These are phyloP conservation scores for Zymoseptoria ardabiliae DNA, from an alignment of 2,329 filamentous ascomycete genomes.

Conservation along the genomic window DNA sequence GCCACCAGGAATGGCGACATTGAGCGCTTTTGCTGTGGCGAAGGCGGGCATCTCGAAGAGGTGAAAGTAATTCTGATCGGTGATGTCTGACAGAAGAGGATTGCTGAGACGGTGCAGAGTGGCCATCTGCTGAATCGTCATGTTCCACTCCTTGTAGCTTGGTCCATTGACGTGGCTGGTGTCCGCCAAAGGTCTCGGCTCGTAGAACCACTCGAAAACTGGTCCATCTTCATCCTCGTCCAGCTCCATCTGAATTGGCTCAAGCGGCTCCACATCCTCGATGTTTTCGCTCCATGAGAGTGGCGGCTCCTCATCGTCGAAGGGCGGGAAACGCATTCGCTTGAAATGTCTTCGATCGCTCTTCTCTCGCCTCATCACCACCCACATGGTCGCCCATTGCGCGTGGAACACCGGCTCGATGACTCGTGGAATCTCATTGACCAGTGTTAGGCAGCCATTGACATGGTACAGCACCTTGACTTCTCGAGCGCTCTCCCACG, in stretches of 20 bases:
- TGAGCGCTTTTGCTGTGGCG: slow-evolving; percentile 90
- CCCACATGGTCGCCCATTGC: slow-evolving; percentile 99
- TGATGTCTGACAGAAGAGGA: slow-evolving; percentile 81
- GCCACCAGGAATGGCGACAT: slow-evolving; percentile 94
- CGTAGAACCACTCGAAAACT: slow-evolving; percentile 96
- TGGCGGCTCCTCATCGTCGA: slow-evolving; percentile 96
- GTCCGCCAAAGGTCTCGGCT: slow-evolving; percentile 82
- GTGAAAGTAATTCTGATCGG: slow-evolving; percentile 96
- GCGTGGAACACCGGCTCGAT: slow-evolving; percentile 97
- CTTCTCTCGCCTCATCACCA: slow-evolving; percentile 96
- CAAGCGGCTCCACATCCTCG: slow-evolving; percentile 92
- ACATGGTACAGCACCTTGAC: slow-evolving; percentile 98
- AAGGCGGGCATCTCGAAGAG: slow-evolving; percentile 95
- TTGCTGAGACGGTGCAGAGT: slow-evolving; percentile 86
- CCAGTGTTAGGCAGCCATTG: slow-evolving; percentile 91
- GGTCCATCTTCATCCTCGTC: slow-evolving; percentile 88
- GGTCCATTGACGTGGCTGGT: slow-evolving; percentile 92
- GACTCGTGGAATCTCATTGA: slow-evolving; percentile 92
- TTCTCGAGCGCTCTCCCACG: slow-evolving; percentile 92
- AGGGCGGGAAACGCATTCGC: slow-evolving; percentile 96
- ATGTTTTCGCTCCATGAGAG: slow-evolving; percentile 98
- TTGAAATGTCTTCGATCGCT: slow-evolving; percentile 94
- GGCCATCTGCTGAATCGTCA: slow-evolving; percentile 90
- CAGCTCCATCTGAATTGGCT: slow-evolving; percentile 97
- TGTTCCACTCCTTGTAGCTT: slow-evolving; percentile 94